Conservation (phyloP, 2,329 filamentous ascomycete species). For the Lithohypha guttulata region DNA sequence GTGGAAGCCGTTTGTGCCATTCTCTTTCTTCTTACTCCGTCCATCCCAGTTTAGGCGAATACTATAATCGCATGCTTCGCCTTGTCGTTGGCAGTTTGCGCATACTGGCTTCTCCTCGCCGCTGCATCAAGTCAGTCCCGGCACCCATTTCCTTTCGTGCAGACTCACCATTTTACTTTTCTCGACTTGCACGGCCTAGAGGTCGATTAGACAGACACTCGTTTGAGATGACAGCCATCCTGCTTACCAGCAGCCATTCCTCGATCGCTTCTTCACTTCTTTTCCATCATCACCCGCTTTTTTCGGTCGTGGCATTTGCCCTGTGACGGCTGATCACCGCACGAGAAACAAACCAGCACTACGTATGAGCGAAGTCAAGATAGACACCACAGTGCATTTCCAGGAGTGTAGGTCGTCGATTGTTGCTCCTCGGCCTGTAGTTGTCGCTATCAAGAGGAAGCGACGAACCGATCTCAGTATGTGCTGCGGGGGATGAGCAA, state of each 20-base stretch:
- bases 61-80: conserved; percentile 68
- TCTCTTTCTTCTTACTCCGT: conserved; percentile 48
- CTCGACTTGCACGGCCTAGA: conserved; percentile 65
- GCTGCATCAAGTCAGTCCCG: conserved; percentile 26
- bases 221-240: too few relatives aligned
- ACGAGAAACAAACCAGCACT: too few relatives aligned
- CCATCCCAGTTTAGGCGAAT: conserved; percentile 75
- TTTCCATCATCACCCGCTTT: conserved; percentile 42
- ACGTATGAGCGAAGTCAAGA: too few relatives aligned
- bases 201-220: conserved; percentile 10
- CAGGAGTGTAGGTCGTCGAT: too few relatives aligned
- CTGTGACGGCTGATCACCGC: conserved; percentile 9
- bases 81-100: conserved; percentile 59
- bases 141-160: background rate
- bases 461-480: too few relatives aligned
- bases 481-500: too few relatives aligned
- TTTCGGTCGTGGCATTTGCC: conserved; percentile 54
- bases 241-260: conserved; percentile 56
- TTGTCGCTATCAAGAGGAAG: too few relatives aligned
- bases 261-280: conserved; percentile 54
- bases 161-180: conserved; percentile 60
- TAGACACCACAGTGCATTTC: too few relatives aligned
- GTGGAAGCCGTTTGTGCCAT: conserved; percentile 25
- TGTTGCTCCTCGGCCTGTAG: too few relatives aligned
- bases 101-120: conserved; percentile 67